Conservation (phyloP, 805 yeast genomes). For the Pichia exigua region DNA sequence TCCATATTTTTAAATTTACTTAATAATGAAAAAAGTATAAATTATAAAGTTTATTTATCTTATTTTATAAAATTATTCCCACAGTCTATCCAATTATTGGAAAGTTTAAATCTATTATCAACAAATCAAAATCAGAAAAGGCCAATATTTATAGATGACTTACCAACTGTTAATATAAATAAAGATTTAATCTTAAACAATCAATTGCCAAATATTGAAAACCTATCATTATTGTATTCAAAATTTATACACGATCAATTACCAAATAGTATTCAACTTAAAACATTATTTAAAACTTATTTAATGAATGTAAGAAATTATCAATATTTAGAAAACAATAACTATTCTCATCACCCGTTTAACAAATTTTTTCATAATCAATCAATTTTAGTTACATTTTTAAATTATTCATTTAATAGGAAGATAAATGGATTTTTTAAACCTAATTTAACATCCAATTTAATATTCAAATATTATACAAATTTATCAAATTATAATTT, state of each 20-base stretch:
- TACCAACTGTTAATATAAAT: conserved; percentile 9
- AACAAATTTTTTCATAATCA: conserved; percentile 12
- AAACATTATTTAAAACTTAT: conserved; percentile 7
- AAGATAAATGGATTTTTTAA: not conserved
- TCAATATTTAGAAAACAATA: conserved; percentile 1
- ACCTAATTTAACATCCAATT: conserved; percentile 2
- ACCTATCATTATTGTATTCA: conserved; percentile 9
- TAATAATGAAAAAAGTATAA: conserved; percentile 3
- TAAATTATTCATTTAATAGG: conserved; percentile 10
- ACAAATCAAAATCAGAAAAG: not conserved
- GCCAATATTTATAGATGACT: not conserved
- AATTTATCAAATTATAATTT: not conserved
- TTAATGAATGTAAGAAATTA: not conserved
- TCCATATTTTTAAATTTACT: conserved; percentile 9
- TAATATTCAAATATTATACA: conserved; percentile 1
- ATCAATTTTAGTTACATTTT: conserved; percentile 14
- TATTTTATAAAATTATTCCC: conserved; percentile 12
- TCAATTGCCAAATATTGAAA: conserved; percentile 4
- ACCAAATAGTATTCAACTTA: conserved; percentile 2
- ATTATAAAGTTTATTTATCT: conserved; percentile 6
- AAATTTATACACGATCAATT: conserved; percentile 6
- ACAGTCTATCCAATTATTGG: conserved; percentile 1
- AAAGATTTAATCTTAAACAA: not conserved
- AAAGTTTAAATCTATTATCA: not conserved
- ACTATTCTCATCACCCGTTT: conserved; percentile 14